Evolutionary conservation across 116 monocot genomes (phyloP).

Genomic region (Trichopus zeylanicus): DNA sequence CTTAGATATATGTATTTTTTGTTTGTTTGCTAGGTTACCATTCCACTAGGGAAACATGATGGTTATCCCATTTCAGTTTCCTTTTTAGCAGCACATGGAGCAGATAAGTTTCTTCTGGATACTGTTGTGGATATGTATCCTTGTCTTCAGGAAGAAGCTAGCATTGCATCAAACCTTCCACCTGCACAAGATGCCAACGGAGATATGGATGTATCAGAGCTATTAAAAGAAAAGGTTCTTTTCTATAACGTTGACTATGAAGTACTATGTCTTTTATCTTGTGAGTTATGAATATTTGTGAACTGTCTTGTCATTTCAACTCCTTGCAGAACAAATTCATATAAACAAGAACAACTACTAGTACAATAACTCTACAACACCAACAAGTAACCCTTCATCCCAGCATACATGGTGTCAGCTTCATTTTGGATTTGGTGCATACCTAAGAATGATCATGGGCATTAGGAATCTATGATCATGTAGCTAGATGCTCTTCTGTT

Average conservation of each 20-base stretch:
- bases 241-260: neutral
- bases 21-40: constrained; percentile 32
- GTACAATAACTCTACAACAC: too few relatives aligned
- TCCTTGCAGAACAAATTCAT: too few relatives aligned
- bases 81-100: constrained; percentile 80
- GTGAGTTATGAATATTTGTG: too few relatives aligned
- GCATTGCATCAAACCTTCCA: constrained; percentile 48
- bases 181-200: constrained; percentile 45
- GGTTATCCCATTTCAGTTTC: constrained; percentile 67
- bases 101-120: constrained; percentile 91
- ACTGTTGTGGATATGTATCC: constrained; percentile 72
- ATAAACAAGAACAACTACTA: too few relatives aligned
- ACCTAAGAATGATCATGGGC: too few relatives aligned
- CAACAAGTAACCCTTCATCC: too few relatives aligned
- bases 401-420: too few relatives aligned
- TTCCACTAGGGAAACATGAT: constrained; percentile 83
- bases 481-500: too few relatives aligned
- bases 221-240: constrained; percentile 91
- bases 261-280: too few relatives aligned
- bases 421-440: too few relatives aligned
- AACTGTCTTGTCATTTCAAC: too few relatives aligned
- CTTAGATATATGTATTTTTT: neutral
- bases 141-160: constrained; percentile 68
- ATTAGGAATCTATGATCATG: too few relatives aligned
- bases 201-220: constrained; percentile 69